Base-by-base conservation (phyloP, 1,284 basidiomycete species). In the Porodaedalea pini region DNA sequence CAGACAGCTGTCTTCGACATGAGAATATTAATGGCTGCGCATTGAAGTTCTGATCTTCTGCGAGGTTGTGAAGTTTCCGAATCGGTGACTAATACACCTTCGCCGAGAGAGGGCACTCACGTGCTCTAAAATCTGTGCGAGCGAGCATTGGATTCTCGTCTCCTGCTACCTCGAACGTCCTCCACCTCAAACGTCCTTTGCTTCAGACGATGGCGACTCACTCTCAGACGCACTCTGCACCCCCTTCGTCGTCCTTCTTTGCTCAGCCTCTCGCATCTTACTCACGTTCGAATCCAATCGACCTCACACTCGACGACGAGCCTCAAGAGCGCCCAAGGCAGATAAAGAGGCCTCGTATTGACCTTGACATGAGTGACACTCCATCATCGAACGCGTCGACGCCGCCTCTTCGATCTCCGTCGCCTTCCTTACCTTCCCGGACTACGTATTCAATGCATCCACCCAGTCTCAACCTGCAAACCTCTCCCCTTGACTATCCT, bases 301-400 rank as follows among this genome's bases (percentile, higher is more conserved):
- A 85, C 73, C 74, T 85, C 60, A 85, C 83, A n/a, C 70, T 72
- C 52, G 82, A 83, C 67, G 82, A 82, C 67, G 79, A 80, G 64
- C 75, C 77, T 61, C 66, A 67, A 62, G 56, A 63, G 52, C 62
- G 69, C 39, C 62, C 67, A 34, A 65, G 72, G 67, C 68, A 62
- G 57, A 60, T 65, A 60, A 79, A 77, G 67, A 77, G 77, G 59
- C 66, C 68, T 34, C 72, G 76, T 54, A 67, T 71, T 52, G 76
- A 76, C 48, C 45, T 51, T 13, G 36, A 59, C 45, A 40, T 39
- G 7, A 25, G 27, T 27, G 41, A 34, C 37, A 41, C 37, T 25
- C 56, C 57, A 37, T 57, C 36, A 19, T 57, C 63, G 36, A 45
- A 62, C 10, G 36, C 65, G 64, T 59, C 60, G 60, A 41, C 65